Evolutionary conservation across 1,284 basidiomycete genomes (phyloP).

Genomic region (Austroboletus niveus): DNA sequence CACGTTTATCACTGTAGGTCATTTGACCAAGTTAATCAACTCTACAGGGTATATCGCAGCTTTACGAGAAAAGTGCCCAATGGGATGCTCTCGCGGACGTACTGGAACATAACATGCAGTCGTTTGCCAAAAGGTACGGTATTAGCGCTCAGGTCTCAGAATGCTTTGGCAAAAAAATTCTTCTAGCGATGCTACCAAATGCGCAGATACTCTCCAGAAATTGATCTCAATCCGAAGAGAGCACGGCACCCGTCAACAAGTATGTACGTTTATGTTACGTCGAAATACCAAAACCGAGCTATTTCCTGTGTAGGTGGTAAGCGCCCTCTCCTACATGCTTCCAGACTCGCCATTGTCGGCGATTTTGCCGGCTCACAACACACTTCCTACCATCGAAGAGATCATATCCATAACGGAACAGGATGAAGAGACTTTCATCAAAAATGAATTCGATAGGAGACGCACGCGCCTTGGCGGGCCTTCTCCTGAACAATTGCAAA

Average conservation of each 20-base stretch:
- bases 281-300: conserved; percentile 1
- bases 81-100: conserved; percentile 63
- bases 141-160: not conserved
- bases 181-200: conserved; percentile 68
- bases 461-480: conserved; percentile 72
- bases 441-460: conserved; percentile 72
- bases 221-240: conserved; percentile 64
- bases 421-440: conserved; percentile 55
- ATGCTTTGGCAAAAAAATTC: not conserved
- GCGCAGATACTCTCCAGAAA: conserved; percentile 78
- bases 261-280: conserved; percentile 27
- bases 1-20: not conserved
- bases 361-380: conserved; percentile 69
- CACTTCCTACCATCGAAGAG: conserved; percentile 67
- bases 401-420: conserved; percentile 53
- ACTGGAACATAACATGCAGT: conserved; percentile 50
- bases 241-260: conserved; percentile 61
- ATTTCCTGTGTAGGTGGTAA: conserved; percentile 57
- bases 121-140: conserved; percentile 58
- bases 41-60: conserved; percentile 65
- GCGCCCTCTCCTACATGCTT: conserved; percentile 68
- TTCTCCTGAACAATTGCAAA: conserved; percentile 64
- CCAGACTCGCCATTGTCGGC: conserved; percentile 71
- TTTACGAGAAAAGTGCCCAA: conserved; percentile 63
- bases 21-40: conserved; percentile 1